Evolutionary conservation across 179 eudicot species (phyloP).

Genomic region (Spergularia azorica): DNA sequence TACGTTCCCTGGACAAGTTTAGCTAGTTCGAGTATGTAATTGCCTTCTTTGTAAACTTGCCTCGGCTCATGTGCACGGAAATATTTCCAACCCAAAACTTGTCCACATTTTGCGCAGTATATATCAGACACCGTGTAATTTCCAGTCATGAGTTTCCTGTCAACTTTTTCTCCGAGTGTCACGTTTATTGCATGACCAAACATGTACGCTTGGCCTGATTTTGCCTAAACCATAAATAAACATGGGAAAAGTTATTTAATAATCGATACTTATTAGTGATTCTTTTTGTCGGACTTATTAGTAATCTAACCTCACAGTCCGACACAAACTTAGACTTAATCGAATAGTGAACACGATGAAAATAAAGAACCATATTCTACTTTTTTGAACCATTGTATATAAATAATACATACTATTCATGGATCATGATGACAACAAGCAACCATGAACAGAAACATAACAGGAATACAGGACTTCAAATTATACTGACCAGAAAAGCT

Average conservation of each 20-base stretch:
- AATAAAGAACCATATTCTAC: no score
- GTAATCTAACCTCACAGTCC: no score
- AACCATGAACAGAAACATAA: no score
- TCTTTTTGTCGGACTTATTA: no score
- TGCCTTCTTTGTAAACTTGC: constrained; percentile 34
- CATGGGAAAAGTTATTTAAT: no score
- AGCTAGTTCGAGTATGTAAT: constrained; percentile 25
- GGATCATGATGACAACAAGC: no score
- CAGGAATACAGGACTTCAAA: no score
- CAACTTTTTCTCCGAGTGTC: constrained; percentile 25
- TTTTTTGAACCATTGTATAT: no score
- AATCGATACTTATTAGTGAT: no score
- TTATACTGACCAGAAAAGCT: constrained; percentile 18
- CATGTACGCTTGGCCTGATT: constrained; percentile 27
- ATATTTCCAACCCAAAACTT: constrained; percentile 37
- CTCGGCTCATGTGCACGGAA: constrained; percentile 26
- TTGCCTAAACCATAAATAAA: constrained; percentile 1
- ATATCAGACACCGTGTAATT: constrained; percentile 16
- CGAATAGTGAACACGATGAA: no score
- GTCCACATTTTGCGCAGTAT: constrained; percentile 33
- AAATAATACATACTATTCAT: no score
- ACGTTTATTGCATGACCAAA: constrained; percentile 33
- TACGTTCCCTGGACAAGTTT: constrained; percentile 19
- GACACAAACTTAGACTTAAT: no score
- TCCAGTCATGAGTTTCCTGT: constrained; percentile 21